Percentiles rank a stretch among this genome's conserved stretches.
Evolutionary conservation across 2,329 filamentous ascomycete species (phyloP).

Genomic region (Claviceps sp.): DNA sequence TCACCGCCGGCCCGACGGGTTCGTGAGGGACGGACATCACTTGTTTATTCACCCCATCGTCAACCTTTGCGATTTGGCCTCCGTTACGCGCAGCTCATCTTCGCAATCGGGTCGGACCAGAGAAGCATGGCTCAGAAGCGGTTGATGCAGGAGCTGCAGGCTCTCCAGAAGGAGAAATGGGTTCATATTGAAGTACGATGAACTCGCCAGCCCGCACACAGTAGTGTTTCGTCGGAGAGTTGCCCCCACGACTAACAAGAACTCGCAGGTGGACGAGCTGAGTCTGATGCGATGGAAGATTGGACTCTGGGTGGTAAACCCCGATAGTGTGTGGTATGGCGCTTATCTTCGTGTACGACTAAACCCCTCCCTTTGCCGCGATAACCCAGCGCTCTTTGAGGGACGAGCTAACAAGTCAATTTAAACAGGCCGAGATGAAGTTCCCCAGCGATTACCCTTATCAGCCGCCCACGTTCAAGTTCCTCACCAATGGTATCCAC

Average conservation of each 20-base stretch:
- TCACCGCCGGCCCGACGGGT: too few relatives aligned
- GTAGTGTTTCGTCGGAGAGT: background rate
- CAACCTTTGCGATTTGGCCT: background rate
- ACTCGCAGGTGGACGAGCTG: constrained; percentile 53
- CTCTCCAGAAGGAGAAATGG: constrained; percentile 82
- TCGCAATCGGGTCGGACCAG: background rate
- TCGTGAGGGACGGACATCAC: too few relatives aligned
- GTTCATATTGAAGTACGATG: constrained; percentile 65
- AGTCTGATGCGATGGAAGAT: constrained; percentile 81
- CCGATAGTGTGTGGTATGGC: constrained; percentile 81
- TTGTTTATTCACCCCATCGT: too few relatives aligned
- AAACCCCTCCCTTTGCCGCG: background rate
- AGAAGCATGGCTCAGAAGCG: constrained; percentile 48
- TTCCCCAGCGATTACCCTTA: constrained; percentile 87
- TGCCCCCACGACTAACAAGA: background rate
- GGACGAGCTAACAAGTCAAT: background rate
- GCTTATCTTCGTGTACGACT: constrained; percentile 63
- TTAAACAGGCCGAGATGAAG: constrained; percentile 57
- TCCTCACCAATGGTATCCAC: constrained; percentile 58
- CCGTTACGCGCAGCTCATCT: background rate
- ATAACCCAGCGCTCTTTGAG: constrained; percentile 4
- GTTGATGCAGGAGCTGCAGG: constrained; percentile 77
- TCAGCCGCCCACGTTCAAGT: constrained; percentile 77
- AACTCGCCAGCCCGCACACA: constrained; percentile 1
- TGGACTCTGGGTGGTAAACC: constrained; percentile 83